Conservation (phyloP, 1,284 basidiomycete species). For the Austroboletus sp. region DNA sequence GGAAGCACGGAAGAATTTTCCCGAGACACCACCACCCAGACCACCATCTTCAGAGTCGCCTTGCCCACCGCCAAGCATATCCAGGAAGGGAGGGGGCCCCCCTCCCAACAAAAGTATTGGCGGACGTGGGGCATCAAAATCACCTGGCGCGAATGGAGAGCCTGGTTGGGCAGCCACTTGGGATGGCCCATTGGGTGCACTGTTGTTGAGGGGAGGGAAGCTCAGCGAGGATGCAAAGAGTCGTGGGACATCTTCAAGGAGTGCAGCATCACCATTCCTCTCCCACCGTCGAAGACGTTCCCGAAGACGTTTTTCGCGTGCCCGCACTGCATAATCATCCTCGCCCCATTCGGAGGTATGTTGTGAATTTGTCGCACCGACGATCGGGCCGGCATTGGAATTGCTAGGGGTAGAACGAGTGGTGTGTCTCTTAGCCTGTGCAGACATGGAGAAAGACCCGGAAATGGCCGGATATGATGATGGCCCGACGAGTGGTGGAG, state of each 20-base stretch:
- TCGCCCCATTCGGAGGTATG: slow-evolving; percentile 52
- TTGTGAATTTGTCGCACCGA: slow-evolving; percentile 3
- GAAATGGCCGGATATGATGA: slow-evolving; percentile 9
- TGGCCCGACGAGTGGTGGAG: slow-evolving; percentile 52
- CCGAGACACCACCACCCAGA: slow-evolving; percentile 7
- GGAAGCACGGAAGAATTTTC: slow-evolving; percentile 63
- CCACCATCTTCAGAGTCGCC: slow-evolving; percentile 21
- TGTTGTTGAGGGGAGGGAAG: slow-evolving; percentile 7
- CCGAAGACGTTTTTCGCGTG: slow-evolving; percentile 61
- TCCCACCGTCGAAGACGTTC: slow-evolving; percentile 68
- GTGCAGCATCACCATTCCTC: slow-evolving; percentile 42
- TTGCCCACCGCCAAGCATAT: slow-evolving; percentile 19
- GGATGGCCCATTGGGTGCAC: slow-evolving; percentile 2
- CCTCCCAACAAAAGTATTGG: slow-evolving; percentile 51
- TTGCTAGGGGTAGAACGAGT: slow-evolving; percentile 11
- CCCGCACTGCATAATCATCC: slow-evolving; percentile 54
- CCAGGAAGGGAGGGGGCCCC: slow-evolving; percentile 23
- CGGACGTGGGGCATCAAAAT: slow-evolving; percentile 33
- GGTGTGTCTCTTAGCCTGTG: slow-evolving; percentile 24
- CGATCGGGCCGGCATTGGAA: slow-evolving; percentile 1
- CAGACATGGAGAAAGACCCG: slow-evolving; percentile 8
- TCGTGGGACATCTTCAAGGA: slow-evolving; percentile 56
- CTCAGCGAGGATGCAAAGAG: slow-evolving; percentile 34
- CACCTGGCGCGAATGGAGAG: slow-evolving; percentile 33
- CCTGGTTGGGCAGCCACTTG: slow-evolving; percentile 13